Percentiles rank a stretch among this genome's conserved stretches.
Conservation (phyloP, 768 basidiomycete species). For the Clathrus columnatus region DNA sequence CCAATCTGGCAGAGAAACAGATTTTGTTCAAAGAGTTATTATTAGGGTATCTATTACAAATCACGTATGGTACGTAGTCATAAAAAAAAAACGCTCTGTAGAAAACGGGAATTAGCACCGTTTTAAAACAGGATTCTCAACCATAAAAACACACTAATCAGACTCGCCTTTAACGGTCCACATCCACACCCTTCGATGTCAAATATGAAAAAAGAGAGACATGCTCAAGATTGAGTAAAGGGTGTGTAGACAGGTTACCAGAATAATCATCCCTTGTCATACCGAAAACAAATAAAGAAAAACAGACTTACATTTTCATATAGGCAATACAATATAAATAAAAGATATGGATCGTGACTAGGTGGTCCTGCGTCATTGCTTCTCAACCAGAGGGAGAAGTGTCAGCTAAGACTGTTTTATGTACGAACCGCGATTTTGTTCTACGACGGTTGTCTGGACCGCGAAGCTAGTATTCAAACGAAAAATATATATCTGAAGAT, state of each 20-base stretch:
- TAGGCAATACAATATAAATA: conserved; percentile 13
- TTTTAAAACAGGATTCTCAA: background rate
- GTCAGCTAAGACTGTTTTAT: conserved; percentile 89
- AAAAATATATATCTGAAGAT: conserved; percentile 16
- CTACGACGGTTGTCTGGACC: conserved; percentile 14
- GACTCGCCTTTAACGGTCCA: conserved; percentile 82
- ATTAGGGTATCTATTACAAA: too few relatives aligned
- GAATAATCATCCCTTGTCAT: conserved; percentile 66
- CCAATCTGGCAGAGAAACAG: too few relatives aligned
- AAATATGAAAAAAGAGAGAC: conserved; percentile 17
- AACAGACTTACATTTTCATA: conserved; percentile 17
- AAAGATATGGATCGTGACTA: conserved; percentile 63
- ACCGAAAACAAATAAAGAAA: conserved; percentile 13
- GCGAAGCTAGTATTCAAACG: conserved; percentile 43
- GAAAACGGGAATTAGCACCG: background rate
- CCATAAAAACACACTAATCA: too few relatives aligned
- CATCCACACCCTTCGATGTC: conserved; percentile 57
- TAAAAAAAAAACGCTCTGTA: background rate
- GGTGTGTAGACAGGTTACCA: conserved; percentile 78
- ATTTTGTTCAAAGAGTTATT: too few relatives aligned
- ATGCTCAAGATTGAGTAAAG: conserved; percentile 17
- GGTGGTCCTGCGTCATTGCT: conserved; percentile 88
- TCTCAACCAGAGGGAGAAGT: conserved; percentile 86
- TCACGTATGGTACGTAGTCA: background rate
- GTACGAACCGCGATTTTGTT: conserved; percentile 27